phyloP scores from a whole-genome alignment of 495 filamentous ascomycete species.

The Filosporella fistucella region DNA sequence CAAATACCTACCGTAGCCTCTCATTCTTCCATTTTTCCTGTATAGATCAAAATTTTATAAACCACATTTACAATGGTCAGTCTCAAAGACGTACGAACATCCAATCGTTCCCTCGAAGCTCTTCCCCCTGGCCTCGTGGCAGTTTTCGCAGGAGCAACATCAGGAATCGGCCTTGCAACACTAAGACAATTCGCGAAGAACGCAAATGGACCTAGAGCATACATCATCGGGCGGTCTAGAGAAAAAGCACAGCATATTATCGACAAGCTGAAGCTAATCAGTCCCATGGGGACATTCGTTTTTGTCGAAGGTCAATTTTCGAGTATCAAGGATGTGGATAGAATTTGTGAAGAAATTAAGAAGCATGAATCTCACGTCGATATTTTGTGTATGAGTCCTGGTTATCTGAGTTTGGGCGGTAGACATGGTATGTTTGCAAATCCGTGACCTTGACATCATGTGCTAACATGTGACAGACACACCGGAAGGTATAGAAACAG shows the following conservation, averaged over 20 bases:
- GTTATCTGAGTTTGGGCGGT: constrained; percentile 10
- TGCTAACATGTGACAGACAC: constrained; percentile 10
- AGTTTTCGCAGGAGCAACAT: constrained; percentile 33
- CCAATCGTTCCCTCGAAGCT: background rate
- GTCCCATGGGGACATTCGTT: constrained; percentile 7
- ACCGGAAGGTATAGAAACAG: constrained; percentile 20
- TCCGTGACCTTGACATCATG: too few relatives aligned
- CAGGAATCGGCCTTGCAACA: constrained; percentile 32
- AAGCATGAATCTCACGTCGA: constrained; percentile 12
- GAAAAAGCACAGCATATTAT: constrained; percentile 27
- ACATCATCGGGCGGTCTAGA: constrained; percentile 37
- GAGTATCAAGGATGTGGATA: constrained; percentile 17
- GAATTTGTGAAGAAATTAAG: constrained; percentile 19
- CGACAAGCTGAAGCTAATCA: constrained; percentile 19
- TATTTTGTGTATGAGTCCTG: constrained; percentile 21
- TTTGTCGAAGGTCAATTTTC: constrained; percentile 19
- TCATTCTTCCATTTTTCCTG: background rate
- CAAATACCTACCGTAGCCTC: too few relatives aligned
- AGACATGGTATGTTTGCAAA: constrained; percentile 2
- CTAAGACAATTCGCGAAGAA: constrained; percentile 28
- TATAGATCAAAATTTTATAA: background rate
- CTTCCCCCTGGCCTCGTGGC: constrained; percentile 3
- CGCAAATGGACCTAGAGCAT: constrained; percentile 24
- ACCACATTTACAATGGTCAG: constrained; percentile 9
- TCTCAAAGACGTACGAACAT: constrained; percentile 6